Conservation (phyloP, 768 basidiomycete genomes). For the Mycena vulgaris region DNA sequence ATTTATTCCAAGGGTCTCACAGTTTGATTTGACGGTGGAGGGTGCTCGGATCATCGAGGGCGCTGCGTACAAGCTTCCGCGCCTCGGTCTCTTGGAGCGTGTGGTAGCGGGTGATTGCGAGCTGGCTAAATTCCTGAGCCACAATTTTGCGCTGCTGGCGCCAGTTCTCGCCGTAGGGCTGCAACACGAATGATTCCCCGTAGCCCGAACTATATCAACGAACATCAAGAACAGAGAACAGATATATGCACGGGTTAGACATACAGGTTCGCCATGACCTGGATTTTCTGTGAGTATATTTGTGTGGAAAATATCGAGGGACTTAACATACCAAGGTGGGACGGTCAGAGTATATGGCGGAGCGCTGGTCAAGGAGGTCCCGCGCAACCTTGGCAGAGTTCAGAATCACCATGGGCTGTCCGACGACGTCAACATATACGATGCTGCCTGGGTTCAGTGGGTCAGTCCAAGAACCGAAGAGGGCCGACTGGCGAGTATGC, state of each 20-base stretch:
- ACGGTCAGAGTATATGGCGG: constrained; percentile 10
- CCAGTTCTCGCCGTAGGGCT: constrained; percentile 18
- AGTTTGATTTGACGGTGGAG: not conserved
- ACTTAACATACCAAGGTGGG: constrained; percentile 3
- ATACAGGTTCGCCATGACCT: constrained; percentile 25
- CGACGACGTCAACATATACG: not conserved
- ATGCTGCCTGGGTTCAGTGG: not conserved
- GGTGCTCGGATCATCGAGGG: not conserved
- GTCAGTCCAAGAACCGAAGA: too few relatives aligned
- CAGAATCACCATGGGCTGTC: not conserved
- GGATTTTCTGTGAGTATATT: not conserved
- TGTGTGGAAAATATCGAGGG: not conserved
- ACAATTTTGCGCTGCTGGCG: constrained; percentile 25
- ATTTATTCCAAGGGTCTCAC: not conserved
- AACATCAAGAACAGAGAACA: not conserved
- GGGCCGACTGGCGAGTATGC: too few relatives aligned
- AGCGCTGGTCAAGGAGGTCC: not conserved
- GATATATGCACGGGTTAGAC: not conserved
- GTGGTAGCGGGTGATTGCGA: not conserved
- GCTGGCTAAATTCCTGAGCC: constrained; percentile 4
- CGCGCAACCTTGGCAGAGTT: constrained; percentile 1
- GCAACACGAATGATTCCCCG: not conserved
- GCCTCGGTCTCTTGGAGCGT: constrained; percentile 5
- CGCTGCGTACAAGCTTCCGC: not conserved
- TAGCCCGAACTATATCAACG: not conserved